These are phyloP conservation scores for Tilletia caries DNA, from an alignment of 1,284 basidiomycete species.

Conservation along the genomic window DNA sequence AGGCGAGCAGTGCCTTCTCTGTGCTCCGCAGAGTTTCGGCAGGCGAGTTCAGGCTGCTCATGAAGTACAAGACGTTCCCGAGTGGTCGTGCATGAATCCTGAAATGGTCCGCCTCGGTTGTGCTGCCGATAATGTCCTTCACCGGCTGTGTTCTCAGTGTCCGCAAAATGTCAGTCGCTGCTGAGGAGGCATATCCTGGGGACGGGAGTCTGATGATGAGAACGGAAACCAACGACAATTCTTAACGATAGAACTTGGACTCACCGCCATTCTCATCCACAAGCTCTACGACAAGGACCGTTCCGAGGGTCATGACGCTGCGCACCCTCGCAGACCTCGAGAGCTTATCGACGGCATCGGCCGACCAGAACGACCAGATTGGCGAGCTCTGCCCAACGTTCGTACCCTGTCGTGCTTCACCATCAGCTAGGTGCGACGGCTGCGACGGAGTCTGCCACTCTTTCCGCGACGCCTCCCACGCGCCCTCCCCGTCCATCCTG, in stretches of 20 bases:
- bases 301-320: slow-evolving; percentile 82
- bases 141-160: background rate
- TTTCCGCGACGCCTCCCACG: slow-evolving; percentile 62
- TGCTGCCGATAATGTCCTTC: background rate
- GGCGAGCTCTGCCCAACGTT: slow-evolving; percentile 19
- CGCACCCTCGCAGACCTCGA: slow-evolving; percentile 65
- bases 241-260: background rate
- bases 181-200: slow-evolving; percentile 6
- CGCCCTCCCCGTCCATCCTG: slow-evolving; percentile 57
- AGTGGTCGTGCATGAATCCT: slow-evolving; percentile 82
- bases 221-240: too few species aligned
- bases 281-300: slow-evolving; percentile 78
- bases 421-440: background rate
- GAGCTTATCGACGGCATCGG: slow-evolving; percentile 66
- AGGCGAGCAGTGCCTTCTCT: slow-evolving; percentile 29
- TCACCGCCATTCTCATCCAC: slow-evolving; percentile 55
- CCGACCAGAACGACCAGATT: slow-evolving; percentile 87
- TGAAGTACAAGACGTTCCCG: slow-evolving; percentile 90
- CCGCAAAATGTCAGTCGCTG: slow-evolving; percentile 3
- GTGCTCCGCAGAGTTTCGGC: slow-evolving; percentile 40
- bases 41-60: slow-evolving; percentile 79
- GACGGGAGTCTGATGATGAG: too few species aligned
- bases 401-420: background rate
- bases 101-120: slow-evolving; percentile 1
- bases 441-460: slow-evolving; percentile 56